These are phyloP conservation scores for Boletus nobilissimus DNA, from an alignment of 1,284 basidiomycete species.

Conservation along the genomic window DNA sequence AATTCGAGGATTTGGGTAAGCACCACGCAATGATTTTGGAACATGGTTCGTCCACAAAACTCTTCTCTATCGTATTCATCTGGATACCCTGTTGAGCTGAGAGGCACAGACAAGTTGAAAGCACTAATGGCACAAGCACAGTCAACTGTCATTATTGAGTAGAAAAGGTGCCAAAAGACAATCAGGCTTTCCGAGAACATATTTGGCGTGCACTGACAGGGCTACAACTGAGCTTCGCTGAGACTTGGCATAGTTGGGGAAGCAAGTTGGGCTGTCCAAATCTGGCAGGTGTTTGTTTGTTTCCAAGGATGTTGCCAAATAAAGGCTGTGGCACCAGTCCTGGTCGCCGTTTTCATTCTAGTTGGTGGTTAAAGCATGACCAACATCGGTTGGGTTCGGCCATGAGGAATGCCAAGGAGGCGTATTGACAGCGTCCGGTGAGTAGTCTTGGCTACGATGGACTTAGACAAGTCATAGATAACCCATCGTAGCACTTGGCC, in stretches of 20 bases:
- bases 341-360: not conserved
- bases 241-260: conserved; percentile 9
- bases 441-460: not conserved
- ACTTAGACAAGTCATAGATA: not conserved
- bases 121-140: conserved; percentile 46
- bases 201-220: conserved; percentile 18
- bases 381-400: not conserved
- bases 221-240: conserved; percentile 13
- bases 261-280: conserved; percentile 11
- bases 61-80: conserved; percentile 36
- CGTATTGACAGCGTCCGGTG: not conserved
- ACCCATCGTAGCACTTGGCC: not conserved
- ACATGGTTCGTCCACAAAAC: conserved; percentile 38
- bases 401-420: not conserved
- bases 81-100: conserved; percentile 19
- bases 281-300: conserved; percentile 43
- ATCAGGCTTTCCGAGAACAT: conserved; percentile 1
- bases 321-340: conserved; percentile 6
- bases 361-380: not conserved
- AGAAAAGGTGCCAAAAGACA: not conserved
- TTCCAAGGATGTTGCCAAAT: conserved; percentile 45
- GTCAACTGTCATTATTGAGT: not conserved
- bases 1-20: conserved; percentile 9
- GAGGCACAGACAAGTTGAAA: conserved; percentile 34
- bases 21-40: conserved; percentile 40